Percentiles rank a stretch among this genome's conserved stretches.
phyloP scores from a whole-genome alignment of 2,329 filamentous ascomycete species.

The Paecilomyces sp. region DNA sequence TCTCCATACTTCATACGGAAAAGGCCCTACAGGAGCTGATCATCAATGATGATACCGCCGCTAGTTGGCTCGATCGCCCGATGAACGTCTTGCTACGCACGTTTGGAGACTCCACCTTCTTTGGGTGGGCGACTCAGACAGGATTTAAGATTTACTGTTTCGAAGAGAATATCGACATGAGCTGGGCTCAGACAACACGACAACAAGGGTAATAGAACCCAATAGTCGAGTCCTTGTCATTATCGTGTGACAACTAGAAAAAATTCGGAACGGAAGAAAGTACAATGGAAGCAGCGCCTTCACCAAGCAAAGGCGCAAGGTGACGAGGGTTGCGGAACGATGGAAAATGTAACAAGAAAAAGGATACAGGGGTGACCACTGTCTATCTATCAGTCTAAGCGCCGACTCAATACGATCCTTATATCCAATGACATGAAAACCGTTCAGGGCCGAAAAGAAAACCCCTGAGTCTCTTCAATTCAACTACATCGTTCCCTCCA shows the following conservation, averaged over 20 bases:
- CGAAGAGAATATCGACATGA: conserved; percentile 6
- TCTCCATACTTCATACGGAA: neutral
- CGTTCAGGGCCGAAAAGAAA: neutral
- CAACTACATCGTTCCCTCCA: neutral
- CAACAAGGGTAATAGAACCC: neutral
- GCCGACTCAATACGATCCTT: neutral
- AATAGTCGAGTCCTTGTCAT: neutral
- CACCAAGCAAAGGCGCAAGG: neutral
- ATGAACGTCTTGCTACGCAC: conserved; percentile 6
- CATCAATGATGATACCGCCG: neutral
- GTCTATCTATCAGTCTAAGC: neutral
- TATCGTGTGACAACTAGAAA: neutral
- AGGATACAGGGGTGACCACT: neutral
- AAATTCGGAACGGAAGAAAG: neutral
- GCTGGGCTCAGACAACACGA: neutral
- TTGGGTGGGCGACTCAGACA: conserved; percentile 7
- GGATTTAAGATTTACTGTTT: conserved; percentile 18
- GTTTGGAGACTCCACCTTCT: conserved; percentile 5
- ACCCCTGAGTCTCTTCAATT: neutral
- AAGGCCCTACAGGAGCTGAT: too few relatives aligned
- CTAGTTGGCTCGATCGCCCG: conserved; percentile 4
- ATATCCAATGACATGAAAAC: neutral
- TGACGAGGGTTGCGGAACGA: neutral
- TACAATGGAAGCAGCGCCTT: neutral
- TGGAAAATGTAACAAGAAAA: neutral